phyloP scores from a whole-genome alignment of 129 eudicot species.

The Chrysanthemum makinoi region DNA sequence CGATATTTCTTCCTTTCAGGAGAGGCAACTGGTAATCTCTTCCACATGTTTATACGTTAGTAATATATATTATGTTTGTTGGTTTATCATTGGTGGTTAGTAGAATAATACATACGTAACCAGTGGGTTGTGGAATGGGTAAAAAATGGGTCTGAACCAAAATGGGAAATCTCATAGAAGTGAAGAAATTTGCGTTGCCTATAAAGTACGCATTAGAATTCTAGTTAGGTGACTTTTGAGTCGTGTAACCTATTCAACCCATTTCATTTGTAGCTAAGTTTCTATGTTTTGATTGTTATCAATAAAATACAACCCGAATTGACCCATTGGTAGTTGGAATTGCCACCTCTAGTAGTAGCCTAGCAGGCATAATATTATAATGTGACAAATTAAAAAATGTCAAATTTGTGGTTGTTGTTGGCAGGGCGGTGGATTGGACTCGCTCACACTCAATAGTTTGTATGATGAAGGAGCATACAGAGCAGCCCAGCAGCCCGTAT shows the following conservation, averaged over 20 bases:
- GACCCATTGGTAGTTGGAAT: too few relatives aligned
- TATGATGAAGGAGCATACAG: slow-evolving; percentile 92
- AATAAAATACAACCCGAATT: too few relatives aligned
- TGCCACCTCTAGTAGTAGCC: too few relatives aligned
- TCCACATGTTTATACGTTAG: not conserved
- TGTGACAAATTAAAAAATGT: not conserved
- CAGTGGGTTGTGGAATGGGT: not conserved
- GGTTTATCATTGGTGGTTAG: not conserved
- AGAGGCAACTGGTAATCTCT: slow-evolving; percentile 76
- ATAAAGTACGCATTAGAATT: too few relatives aligned
- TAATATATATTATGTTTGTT: not conserved
- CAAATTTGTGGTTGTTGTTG: slow-evolving; percentile 1
- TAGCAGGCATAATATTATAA: too few relatives aligned
- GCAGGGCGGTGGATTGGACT: slow-evolving; percentile 97
- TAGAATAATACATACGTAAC: not conserved
- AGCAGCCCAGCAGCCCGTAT: slow-evolving; percentile 76
- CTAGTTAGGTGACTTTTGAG: too few relatives aligned
- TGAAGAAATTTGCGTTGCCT: too few relatives aligned
- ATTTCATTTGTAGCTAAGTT: too few relatives aligned
- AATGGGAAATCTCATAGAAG: not conserved
- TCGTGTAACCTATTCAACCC: too few relatives aligned
- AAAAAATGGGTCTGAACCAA: not conserved
- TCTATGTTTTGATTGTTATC: too few relatives aligned
- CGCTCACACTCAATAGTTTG: slow-evolving; percentile 78
- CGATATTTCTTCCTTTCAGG: slow-evolving; percentile 71